Conservation (phyloP, 2,329 filamentous ascomycete genomes). For the Cordyceps cateniannulata region DNA sequence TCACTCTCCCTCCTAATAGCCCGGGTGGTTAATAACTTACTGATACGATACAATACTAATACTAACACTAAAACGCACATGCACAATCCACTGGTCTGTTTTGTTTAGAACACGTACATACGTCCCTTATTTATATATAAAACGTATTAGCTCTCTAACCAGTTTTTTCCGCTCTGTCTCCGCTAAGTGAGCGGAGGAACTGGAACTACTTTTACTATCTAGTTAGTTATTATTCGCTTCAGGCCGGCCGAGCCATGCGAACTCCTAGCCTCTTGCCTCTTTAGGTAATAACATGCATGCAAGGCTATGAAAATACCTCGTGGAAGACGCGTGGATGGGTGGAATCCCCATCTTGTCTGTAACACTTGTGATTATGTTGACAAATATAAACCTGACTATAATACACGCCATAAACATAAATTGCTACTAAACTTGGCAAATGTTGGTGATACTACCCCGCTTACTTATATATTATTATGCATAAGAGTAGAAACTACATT, state of each 20-base stretch:
- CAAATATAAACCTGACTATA: neutral
- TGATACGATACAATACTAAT: too few relatives aligned
- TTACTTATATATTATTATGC: too few relatives aligned
- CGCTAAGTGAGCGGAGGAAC: too few relatives aligned
- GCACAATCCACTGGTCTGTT: neutral
- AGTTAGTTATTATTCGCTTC: neutral
- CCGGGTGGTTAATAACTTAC: too few relatives aligned
- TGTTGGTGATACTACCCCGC: too few relatives aligned
- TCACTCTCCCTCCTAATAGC: too few relatives aligned
- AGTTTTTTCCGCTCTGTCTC: too few relatives aligned
- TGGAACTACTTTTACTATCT: too few relatives aligned
- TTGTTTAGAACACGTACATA: neutral
- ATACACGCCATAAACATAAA: neutral
- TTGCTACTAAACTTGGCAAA: neutral
- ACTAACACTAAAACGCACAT: too few relatives aligned
- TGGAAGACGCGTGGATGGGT: neutral
- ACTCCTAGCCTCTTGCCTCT: neutral
- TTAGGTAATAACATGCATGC: neutral
- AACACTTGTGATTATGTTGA: neutral
- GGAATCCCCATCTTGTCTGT: neutral
- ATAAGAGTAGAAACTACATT: too few relatives aligned
- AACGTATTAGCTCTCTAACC: too few relatives aligned
- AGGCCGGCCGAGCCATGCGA: neutral
- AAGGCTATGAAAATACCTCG: constrained; percentile 5
- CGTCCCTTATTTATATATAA: neutral